A percentile compares a stretch with the other conserved stretches of the same genome.
Evolutionary conservation across 2,329 filamentous ascomycete genomes (phyloP).

Genomic region (Alternaria arbusti): DNA sequence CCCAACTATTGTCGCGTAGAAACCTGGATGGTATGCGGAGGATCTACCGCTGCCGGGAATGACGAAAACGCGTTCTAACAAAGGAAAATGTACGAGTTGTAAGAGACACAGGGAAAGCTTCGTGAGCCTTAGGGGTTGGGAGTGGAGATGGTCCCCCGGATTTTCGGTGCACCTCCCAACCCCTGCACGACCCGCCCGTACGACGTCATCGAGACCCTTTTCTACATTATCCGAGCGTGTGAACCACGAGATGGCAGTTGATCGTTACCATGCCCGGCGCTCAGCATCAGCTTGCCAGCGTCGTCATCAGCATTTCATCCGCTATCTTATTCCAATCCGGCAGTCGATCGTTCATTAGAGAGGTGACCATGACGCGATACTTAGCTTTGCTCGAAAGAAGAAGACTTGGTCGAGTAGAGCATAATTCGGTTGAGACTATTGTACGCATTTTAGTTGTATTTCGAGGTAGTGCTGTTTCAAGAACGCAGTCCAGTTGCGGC

Average conservation of each 20-base stretch:
- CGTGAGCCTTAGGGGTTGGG: conserved; percentile 3
- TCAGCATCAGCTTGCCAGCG: neutral
- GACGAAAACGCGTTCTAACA: neutral
- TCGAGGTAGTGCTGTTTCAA: neutral
- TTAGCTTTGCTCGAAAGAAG: fast-evolving
- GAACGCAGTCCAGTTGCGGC: neutral
- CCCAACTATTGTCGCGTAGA: neutral
- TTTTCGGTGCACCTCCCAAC: conserved; percentile 1
- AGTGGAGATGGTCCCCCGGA: conserved; percentile 13
- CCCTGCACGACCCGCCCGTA: neutral
- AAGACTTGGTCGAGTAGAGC: fast-evolving
- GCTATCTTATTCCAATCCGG: neutral
- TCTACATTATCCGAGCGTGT: neutral
- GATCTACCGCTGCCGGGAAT: neutral
- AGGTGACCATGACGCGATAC: neutral
- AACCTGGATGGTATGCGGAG: neutral
- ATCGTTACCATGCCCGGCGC: neutral
- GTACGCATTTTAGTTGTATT: neutral
- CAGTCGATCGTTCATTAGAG: neutral
- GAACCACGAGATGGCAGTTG: neutral
- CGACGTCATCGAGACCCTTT: conserved; percentile 11
- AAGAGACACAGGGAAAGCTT: neutral
- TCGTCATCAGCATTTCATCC: neutral
- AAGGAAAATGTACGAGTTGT: neutral
- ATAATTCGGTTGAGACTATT: neutral